Evolutionary conservation across 2,329 filamentous ascomycete genomes (phyloP).

Genomic region (Seiridium cupressi): DNA sequence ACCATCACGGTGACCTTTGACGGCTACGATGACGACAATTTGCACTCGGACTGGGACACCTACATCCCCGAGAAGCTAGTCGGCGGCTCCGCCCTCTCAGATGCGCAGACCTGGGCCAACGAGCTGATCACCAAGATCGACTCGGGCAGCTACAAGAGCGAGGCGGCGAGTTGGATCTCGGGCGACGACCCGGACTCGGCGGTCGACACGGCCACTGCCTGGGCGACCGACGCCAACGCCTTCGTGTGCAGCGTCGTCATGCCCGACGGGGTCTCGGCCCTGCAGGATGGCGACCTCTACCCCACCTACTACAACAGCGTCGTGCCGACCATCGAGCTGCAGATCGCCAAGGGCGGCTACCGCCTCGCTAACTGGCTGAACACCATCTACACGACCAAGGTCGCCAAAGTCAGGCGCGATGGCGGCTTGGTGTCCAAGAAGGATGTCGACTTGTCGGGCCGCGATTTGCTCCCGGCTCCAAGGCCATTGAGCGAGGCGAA

Average conservation of each 20-base stretch:
- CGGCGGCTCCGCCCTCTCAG: slow-evolving; percentile 29
- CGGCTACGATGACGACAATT: slow-evolving; percentile 35
- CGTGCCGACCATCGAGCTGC: slow-evolving; percentile 37
- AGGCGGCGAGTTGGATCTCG: slow-evolving; percentile 33
- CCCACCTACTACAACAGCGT: slow-evolving; percentile 41
- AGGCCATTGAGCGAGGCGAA: slow-evolving; percentile 24
- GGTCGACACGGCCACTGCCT: slow-evolving; percentile 35
- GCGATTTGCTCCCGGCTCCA: slow-evolving; percentile 21
- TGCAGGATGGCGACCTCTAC: slow-evolving; percentile 35
- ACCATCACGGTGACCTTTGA: slow-evolving; percentile 41
- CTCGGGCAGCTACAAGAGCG: slow-evolving; percentile 29
- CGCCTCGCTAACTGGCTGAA: slow-evolving; percentile 29
- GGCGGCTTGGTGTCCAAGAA: not conserved
- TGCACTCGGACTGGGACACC: slow-evolving; percentile 50
- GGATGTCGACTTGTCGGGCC: slow-evolving; percentile 14
- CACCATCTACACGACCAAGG: slow-evolving; percentile 7
- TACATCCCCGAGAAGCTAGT: slow-evolving; percentile 40
- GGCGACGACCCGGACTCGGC: slow-evolving; percentile 34
- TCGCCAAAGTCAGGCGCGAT: slow-evolving; percentile 17
- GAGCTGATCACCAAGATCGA: slow-evolving; percentile 33
- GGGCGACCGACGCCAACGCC: slow-evolving; percentile 41
- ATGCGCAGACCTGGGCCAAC: slow-evolving; percentile 34
- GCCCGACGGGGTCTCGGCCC: slow-evolving; percentile 34
- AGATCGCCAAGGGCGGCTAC: slow-evolving; percentile 42
- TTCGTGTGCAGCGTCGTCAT: slow-evolving; percentile 40